A percentile compares a stretch with the other conserved stretches of the same genome.
phyloP scores from a whole-genome alignment of 257 asterid genomes.

The Capsicum rhomboideum region DNA sequence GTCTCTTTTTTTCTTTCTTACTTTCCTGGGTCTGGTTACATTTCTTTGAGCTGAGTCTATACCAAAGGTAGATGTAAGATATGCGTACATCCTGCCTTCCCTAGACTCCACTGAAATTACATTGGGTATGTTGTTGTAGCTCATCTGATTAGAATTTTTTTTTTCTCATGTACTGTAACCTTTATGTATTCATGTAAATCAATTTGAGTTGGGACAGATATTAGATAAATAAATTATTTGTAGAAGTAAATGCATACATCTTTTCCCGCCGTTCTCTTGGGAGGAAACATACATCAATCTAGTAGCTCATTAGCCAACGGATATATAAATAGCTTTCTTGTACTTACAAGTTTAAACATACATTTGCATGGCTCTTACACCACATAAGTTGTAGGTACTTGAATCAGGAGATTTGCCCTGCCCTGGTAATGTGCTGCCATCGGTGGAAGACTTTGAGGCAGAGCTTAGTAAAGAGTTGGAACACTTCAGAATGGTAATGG shows the following conservation, averaged over 20 bases:
- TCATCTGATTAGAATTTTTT: background rate
- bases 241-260: background rate
- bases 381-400: constrained; percentile 34
- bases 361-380: constrained; percentile 6
- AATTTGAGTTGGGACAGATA: background rate
- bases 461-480: constrained; percentile 49
- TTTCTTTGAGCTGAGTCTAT: no score
- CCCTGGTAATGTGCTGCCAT: constrained; percentile 8
- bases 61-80: no score
- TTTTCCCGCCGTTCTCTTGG: background rate
- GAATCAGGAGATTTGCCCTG: constrained; percentile 19
- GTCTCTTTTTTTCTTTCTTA: no score
- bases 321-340: background rate
- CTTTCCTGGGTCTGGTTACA: no score
- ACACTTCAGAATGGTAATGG: constrained; percentile 48
- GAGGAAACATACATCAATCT: background rate
- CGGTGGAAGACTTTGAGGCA: constrained; percentile 17
- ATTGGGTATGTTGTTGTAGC: background rate
- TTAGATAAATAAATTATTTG: background rate
- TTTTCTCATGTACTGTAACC: background rate
- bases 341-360: background rate
- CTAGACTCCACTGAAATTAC: no score
- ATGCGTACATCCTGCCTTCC: no score
- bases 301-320: background rate
- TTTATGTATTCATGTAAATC: background rate